Evolutionary conservation across 2,329 filamentous ascomycete species (phyloP), one percentile per base, ranked within the genome.

Genomic region (Alternaria sp.): DNA sequence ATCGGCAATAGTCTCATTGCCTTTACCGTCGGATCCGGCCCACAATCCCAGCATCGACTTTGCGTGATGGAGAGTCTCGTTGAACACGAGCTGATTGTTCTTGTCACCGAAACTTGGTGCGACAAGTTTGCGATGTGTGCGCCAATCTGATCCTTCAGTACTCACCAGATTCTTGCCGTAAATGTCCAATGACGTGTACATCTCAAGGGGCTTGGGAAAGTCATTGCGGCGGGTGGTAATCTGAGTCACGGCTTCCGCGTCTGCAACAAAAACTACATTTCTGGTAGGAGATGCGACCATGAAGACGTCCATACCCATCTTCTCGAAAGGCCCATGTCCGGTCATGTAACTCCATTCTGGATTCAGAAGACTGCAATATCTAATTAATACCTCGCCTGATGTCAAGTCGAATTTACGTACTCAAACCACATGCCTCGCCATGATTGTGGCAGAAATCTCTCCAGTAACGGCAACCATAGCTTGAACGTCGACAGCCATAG

Each of bases 71-170:
- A 91, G 81, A 1, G 86, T 84, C 74, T 92, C 89, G 9, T 80
- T 81, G 78, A 89, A 92, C 2, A 91, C 88, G 25, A 91, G 77
- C 13, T 85, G 83, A 60, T 92, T 90, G 77, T 93, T 94, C 80
- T 86, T 89, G 81, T 95, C 92, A 61, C 90, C 92, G 78, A 95
- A 94, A 5, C 88, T 88, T 0, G 91, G 88, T 26, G 89, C 87
- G 1, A 89, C 90, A 46, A 89, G 85, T 79, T 91, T 93, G 65
- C 91, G 87, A 76, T 95, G 91, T 79, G 87, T 85, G 30, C 89
- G 88, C 92, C 91, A 95, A 26, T 86, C 79, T 1, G 82, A 75
- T 1, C 91, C 91, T 77, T 94, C 91, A 3, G 89, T 88, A 0
- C 88, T 88, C 21, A 94, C 80, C 2, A 94, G 85, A 74, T 92